Evolutionary conservation across 176 grass and related monocot species (phyloP).

Genomic region (Oryza meridionalis): DNA sequence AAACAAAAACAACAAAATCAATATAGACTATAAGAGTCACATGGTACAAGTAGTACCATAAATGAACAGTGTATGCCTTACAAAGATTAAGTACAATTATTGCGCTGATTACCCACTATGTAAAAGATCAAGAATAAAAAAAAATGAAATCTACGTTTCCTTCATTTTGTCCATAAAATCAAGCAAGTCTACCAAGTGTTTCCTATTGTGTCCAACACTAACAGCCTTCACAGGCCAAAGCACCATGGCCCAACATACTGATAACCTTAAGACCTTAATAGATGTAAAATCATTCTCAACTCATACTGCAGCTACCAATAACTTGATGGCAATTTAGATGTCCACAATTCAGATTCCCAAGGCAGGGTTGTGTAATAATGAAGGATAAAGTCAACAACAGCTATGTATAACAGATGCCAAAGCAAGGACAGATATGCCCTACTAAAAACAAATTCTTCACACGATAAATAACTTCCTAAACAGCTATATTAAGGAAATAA

Average conservation of each 20-base stretch:
- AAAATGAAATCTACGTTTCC: neutral
- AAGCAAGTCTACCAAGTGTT: neutral
- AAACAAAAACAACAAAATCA: neutral
- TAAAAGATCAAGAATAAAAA: neutral
- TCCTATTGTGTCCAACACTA: neutral
- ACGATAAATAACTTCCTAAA: slow-evolving; percentile 29
- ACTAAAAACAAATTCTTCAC: slow-evolving; percentile 23
- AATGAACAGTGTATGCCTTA: neutral
- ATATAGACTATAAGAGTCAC: neutral
- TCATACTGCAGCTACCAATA: neutral
- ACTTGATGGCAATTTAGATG: neutral
- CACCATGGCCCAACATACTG: neutral
- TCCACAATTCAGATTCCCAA: slow-evolving; percentile 23
- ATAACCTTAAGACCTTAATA: slow-evolving; percentile 1
- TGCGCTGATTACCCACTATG: neutral
- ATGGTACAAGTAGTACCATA: neutral
- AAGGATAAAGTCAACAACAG: neutral
- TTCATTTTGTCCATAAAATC: neutral
- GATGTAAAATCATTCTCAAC: neutral
- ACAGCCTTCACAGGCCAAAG: neutral
- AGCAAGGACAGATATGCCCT: neutral
- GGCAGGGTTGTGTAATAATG: neutral
- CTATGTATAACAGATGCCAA: neutral
- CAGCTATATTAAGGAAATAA: neutral
- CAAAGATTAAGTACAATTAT: neutral